phyloP scores from a whole-genome alignment of 2,329 filamentous ascomycete genomes.

The Aspergillus viridinutans region DNA sequence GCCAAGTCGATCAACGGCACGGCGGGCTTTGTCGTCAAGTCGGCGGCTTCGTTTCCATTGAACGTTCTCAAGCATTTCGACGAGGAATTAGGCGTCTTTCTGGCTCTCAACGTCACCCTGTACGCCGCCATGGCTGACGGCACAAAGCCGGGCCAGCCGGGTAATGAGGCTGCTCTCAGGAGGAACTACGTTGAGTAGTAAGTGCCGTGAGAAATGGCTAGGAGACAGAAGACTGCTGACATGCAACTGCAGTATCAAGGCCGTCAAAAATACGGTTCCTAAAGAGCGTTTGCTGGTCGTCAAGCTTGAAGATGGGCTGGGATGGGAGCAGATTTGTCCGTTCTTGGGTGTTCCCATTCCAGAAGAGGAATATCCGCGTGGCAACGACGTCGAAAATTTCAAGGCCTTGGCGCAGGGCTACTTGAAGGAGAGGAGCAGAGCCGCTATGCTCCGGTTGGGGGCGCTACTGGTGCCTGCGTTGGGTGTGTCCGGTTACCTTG shows the following conservation, averaged over 20 bases:
- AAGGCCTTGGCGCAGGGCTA: conserved; percentile 8
- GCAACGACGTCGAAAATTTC: conserved; percentile 20
- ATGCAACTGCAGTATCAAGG: conserved; percentile 13
- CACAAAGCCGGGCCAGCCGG: conserved; percentile 8
- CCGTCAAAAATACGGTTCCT: conserved; percentile 15
- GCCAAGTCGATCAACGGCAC: conserved; percentile 19
- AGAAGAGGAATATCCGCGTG: conserved; percentile 15
- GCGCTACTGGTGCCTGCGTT: conserved; percentile 8
- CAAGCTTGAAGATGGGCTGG: conserved; percentile 19
- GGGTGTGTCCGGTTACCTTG: conserved; percentile 10
- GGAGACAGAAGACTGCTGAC: neutral
- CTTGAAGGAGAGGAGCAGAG: conserved; percentile 9
- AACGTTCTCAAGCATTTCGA: conserved; percentile 20
- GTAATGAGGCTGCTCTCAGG: conserved; percentile 12
- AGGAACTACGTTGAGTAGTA: conserved; percentile 21
- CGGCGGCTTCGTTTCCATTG: conserved; percentile 12
- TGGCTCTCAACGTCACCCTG: conserved; percentile 7
- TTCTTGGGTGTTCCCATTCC: conserved; percentile 18
- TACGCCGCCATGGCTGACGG: conserved; percentile 10
- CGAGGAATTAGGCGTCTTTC: conserved; percentile 10
- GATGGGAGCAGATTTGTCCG: conserved; percentile 22
- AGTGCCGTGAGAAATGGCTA: neutral
- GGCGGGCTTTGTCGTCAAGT: conserved; percentile 1
- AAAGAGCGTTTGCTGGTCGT: conserved; percentile 17
- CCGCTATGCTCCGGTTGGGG: conserved; percentile 11